Evolutionary conservation across 1,284 basidiomycete species (phyloP).

Genomic region (Puccinia horiana): DNA sequence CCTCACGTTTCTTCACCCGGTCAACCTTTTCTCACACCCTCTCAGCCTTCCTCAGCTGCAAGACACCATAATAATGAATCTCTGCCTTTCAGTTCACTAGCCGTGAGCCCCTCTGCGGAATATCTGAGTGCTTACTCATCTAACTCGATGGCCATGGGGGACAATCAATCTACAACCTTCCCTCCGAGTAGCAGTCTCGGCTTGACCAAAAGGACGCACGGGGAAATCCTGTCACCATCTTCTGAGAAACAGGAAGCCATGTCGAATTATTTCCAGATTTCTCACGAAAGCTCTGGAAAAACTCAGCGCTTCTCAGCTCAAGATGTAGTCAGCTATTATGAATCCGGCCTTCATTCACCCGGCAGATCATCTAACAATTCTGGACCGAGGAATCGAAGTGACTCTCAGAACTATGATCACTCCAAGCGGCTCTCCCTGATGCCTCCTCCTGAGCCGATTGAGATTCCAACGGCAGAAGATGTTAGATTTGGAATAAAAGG

Average conservation of each 20-base stretch:
- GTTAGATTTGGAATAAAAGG: slow-evolving; percentile 49
- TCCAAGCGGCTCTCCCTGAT: slow-evolving; percentile 25
- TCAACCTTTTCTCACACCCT: slow-evolving; percentile 16
- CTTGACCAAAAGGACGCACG: neutral
- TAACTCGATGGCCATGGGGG: neutral
- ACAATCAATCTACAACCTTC: neutral
- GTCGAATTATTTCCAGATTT: neutral
- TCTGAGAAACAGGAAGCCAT: slow-evolving; percentile 15
- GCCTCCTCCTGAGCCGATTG: slow-evolving; percentile 47
- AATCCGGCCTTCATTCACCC: slow-evolving; percentile 15
- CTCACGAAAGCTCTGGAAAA: neutral
- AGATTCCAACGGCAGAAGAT: slow-evolving; percentile 48
- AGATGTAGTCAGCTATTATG: neutral
- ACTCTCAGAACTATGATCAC: slow-evolving; percentile 5
- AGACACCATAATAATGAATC: slow-evolving; percentile 7
- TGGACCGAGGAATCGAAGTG: neutral
- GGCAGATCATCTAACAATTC: neutral
- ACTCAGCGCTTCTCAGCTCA: slow-evolving; percentile 7
- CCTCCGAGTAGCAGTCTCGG: slow-evolving; percentile 9
- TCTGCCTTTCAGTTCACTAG: neutral
- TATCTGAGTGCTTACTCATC: slow-evolving; percentile 19
- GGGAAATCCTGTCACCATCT: neutral
- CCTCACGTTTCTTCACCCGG: slow-evolving; percentile 12
- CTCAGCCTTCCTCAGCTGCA: slow-evolving; percentile 1
- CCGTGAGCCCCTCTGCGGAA: neutral